Conservation (phyloP, 148 eudicot species). For the Cornus suecica region DNA sequence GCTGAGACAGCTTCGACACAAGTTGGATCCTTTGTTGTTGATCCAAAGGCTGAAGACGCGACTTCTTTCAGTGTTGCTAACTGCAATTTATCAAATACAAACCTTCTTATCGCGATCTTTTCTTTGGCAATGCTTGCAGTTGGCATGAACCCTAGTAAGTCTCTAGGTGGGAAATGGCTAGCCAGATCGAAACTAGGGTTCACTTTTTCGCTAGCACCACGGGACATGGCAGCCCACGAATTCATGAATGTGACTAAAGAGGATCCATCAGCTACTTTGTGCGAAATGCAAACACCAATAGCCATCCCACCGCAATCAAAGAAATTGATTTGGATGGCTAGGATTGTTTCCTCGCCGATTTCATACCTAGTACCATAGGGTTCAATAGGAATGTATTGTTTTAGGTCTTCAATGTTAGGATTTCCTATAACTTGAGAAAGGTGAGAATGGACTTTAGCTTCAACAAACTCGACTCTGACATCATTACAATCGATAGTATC, state of each 20-base stretch:
- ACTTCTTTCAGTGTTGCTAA: background rate
- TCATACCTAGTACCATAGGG: background rate
- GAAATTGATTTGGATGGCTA: slow-evolving; percentile 15
- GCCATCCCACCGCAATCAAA: slow-evolving; percentile 24
- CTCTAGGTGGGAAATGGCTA: background rate
- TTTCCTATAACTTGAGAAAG: background rate
- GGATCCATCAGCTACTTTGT: slow-evolving; percentile 6
- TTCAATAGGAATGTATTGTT: background rate
- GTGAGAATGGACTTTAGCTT: background rate
- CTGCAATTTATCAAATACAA: background rate
- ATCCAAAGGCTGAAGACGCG: background rate
- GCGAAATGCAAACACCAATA: slow-evolving; percentile 11
- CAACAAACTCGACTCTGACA: background rate
- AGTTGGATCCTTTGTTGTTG: background rate
- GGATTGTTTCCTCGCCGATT: background rate
- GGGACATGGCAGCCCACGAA: slow-evolving; percentile 21
- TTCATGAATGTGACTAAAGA: slow-evolving; percentile 20
- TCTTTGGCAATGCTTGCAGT: background rate
- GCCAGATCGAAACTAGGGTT: background rate
- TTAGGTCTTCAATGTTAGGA: background rate
- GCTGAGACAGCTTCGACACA: slow-evolving; percentile 13
- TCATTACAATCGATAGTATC: background rate
- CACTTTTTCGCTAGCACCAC: background rate
- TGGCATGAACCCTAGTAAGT: background rate
- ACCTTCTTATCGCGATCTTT: slow-evolving; percentile 8